Evolutionary conservation across 257 asterid genomes (phyloP).

Genomic region (Scutellaria baicalensis): DNA sequence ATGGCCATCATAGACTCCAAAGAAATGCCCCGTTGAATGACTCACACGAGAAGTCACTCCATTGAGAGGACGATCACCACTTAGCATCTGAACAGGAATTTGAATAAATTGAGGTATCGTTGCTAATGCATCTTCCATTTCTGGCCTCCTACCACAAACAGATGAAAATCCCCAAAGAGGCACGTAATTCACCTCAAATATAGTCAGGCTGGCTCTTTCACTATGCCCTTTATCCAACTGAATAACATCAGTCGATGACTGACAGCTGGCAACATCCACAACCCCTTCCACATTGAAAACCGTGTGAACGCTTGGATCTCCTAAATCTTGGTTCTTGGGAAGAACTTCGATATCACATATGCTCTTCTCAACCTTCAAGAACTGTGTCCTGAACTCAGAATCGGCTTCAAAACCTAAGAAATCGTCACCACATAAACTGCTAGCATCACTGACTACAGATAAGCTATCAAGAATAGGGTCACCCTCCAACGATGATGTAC

Average conservation of each 20-base stretch:
- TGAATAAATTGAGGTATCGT: conserved; percentile 63
- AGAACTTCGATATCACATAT: conserved; percentile 26
- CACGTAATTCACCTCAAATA: conserved; percentile 72
- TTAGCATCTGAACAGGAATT: conserved; percentile 61
- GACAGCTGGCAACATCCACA: conserved; percentile 27
- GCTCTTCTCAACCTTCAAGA: conserved; percentile 34
- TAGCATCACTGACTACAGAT: conserved; percentile 74
- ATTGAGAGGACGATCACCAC: conserved; percentile 45
- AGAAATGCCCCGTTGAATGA: conserved; percentile 82
- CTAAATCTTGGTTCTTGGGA: conserved; percentile 11
- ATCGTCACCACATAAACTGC: conserved; percentile 86
- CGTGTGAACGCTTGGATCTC: neutral
- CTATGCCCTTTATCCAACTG: conserved; percentile 27
- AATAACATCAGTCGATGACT: conserved; percentile 24
- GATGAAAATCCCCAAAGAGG: conserved; percentile 91
- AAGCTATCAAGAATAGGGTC: conserved; percentile 44
- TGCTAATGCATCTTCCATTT: conserved; percentile 86
- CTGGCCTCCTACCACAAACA: conserved; percentile 85
- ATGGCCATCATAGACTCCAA: conserved; percentile 97
- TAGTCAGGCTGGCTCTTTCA: conserved; percentile 45
- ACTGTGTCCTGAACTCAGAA: conserved; percentile 31
- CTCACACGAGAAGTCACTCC: conserved; percentile 41
- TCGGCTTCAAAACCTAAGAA: conserved; percentile 38
- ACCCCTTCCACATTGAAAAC: conserved; percentile 9
- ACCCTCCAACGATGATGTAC: conserved; percentile 46